These are phyloP conservation scores for Acanthamoeba lenticulata DNA, from an alignment of 208 protist genomes.

Conservation along the genomic window DNA sequence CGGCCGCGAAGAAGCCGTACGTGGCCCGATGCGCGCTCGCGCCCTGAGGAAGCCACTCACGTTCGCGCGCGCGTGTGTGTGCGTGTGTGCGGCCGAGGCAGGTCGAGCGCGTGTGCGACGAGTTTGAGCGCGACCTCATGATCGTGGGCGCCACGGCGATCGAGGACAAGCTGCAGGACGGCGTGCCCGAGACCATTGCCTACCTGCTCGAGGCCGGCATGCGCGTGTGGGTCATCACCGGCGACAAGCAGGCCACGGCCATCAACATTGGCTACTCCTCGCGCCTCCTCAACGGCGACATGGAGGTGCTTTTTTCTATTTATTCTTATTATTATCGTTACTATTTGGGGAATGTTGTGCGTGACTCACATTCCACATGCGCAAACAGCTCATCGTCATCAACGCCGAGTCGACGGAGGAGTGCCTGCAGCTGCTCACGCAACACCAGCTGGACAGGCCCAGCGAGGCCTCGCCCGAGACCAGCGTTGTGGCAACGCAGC, in stretches of 20 bases:
- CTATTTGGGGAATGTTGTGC: too few relatives aligned
- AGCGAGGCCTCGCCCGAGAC: neutral
- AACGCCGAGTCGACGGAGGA: neutral
- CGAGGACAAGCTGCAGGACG: constrained; percentile 96
- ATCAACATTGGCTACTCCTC: constrained; percentile 90
- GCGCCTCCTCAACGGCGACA: constrained; percentile 60
- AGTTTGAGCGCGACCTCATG: constrained; percentile 90
- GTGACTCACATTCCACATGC: neutral
- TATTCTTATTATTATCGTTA: too few relatives aligned
- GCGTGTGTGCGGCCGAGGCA: neutral
- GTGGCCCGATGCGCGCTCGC: neutral
- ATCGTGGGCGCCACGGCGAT: constrained; percentile 94
- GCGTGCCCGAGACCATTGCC: constrained; percentile 92
- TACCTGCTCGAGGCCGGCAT: constrained; percentile 70
- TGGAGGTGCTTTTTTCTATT: neutral
- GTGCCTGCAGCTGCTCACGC: neutral
- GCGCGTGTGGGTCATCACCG: constrained; percentile 50
- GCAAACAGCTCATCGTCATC: constrained; percentile 27
- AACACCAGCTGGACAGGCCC: neutral
- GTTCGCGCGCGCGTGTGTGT: neutral
- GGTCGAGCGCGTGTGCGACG: constrained; percentile 51
- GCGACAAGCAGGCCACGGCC: constrained; percentile 91
- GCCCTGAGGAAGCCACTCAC: neutral
- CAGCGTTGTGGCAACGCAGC: neutral
- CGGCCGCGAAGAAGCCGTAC: constrained; percentile 46